A percentile compares a stretch with the other conserved stretches of the same genome.
phyloP scores from a whole-genome alignment of 2,329 filamentous ascomycete species.

The Colletotrichum lindemuthianum region DNA sequence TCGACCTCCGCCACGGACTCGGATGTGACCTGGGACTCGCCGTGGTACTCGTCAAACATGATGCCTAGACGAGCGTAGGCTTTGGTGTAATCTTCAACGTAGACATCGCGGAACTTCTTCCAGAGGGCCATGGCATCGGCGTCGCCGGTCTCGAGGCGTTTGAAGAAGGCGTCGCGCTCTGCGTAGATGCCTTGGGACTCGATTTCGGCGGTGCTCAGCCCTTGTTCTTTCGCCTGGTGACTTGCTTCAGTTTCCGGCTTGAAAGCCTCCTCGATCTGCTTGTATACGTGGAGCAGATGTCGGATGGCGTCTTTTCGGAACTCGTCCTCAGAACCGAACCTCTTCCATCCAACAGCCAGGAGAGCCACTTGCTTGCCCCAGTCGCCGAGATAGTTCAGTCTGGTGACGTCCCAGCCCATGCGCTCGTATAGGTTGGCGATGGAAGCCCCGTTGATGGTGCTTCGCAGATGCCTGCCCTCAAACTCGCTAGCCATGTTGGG shows the following conservation, averaged over 20 bases:
- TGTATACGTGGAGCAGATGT: conserved; percentile 79
- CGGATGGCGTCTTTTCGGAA: conserved; percentile 73
- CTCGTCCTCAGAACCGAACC: conserved; percentile 73
- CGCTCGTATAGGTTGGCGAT: conserved; percentile 74
- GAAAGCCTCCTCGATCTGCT: conserved; percentile 72
- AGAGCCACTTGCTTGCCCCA: conserved; percentile 81
- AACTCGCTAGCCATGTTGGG: conserved; percentile 84
- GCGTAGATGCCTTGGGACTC: conserved; percentile 56
- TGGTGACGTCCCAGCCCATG: conserved; percentile 76
- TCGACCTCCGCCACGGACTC: conserved; percentile 69
- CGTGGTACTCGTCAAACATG: conserved; percentile 71
- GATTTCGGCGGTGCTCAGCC: conserved; percentile 51
- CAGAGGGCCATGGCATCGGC: conserved; percentile 65
- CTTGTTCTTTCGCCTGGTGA: conserved; percentile 59
- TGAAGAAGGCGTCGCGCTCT: conserved; percentile 70
- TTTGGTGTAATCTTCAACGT: conserved; percentile 66
- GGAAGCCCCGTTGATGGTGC: conserved; percentile 81
- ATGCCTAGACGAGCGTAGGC: conserved; percentile 71
- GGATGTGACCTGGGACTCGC: conserved; percentile 67
- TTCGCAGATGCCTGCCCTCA: conserved; percentile 78
- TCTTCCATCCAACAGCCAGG: conserved; percentile 74
- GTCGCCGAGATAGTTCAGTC: conserved; percentile 81
- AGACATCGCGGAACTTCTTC: conserved; percentile 67
- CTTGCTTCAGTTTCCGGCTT: conserved; percentile 69
- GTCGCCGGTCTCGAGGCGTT: conserved; percentile 69